Conservation (phyloP, 306 rosid genomes). For the Cucurbita ficifolia region DNA sequence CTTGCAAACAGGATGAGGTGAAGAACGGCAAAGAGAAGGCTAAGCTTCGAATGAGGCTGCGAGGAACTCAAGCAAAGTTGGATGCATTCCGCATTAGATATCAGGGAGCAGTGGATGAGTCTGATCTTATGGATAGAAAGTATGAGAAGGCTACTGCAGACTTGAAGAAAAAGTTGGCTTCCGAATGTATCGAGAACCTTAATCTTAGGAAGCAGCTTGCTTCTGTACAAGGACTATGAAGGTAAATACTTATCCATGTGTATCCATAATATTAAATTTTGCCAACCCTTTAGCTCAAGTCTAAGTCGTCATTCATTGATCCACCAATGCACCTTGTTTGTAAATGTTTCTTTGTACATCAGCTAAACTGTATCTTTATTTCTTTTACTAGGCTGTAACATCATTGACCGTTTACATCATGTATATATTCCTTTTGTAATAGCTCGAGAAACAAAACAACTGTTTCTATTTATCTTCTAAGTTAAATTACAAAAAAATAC, state of each 20-base stretch:
- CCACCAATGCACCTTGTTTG: background rate
- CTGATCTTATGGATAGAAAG: conserved; percentile 25
- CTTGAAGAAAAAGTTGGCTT: conserved; percentile 46
- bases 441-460: background rate
- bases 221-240: conserved; percentile 13
- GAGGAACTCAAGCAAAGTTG: conserved; percentile 52
- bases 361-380: background rate
- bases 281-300: background rate
- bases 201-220: conserved; percentile 47
- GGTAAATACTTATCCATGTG: background rate
- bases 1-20: conserved; percentile 32
- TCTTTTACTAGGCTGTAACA: background rate
- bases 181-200: conserved; percentile 46
- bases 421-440: background rate
- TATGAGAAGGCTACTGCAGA: conserved; percentile 38
- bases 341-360: background rate
- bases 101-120: conserved; percentile 35
- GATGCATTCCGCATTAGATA: conserved; percentile 48
- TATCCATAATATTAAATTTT: background rate
- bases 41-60: conserved; percentile 49
- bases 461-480: background rate
- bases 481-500: background rate
- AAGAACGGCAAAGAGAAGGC: conserved; percentile 25
- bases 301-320: background rate
- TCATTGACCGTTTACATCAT: background rate